Conservation (phyloP, 192 early-diverging fungal genomes). For the Podila epigama region DNA sequence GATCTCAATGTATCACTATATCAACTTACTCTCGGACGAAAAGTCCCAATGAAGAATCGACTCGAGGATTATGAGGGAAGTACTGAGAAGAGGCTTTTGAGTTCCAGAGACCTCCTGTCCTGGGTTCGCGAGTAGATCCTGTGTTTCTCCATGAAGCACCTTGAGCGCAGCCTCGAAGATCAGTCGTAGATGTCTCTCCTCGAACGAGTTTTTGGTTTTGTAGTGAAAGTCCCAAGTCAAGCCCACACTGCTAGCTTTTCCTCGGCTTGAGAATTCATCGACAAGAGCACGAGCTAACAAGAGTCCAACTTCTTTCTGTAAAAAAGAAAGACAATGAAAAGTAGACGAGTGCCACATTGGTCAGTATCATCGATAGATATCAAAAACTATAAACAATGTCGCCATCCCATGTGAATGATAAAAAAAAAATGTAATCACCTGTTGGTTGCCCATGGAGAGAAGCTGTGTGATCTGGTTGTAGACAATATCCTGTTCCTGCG, state of each 20-base stretch:
- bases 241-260: slow-evolving; percentile 65
- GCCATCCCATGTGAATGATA: neutral
- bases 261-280: slow-evolving; percentile 69
- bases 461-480: slow-evolving; percentile 59
- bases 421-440: slow-evolving; percentile 15
- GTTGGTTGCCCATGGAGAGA: slow-evolving; percentile 52
- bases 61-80: slow-evolving; percentile 38
- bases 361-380: neutral
- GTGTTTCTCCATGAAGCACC: slow-evolving; percentile 55
- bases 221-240: slow-evolving; percentile 73
- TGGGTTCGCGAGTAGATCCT: slow-evolving; percentile 22
- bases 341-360: neutral
- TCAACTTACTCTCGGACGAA: slow-evolving; percentile 34
- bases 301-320: slow-evolving; percentile 55
- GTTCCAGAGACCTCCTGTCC: slow-evolving; percentile 44
- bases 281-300: slow-evolving; percentile 59
- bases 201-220: slow-evolving; percentile 68
- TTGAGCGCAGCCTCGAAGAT: slow-evolving; percentile 62
- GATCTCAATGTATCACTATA: too few species aligned
- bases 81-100: slow-evolving; percentile 26
- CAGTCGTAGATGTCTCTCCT: slow-evolving; percentile 59
- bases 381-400: neutral
- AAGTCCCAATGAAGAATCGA: slow-evolving; percentile 49
- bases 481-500: slow-evolving; percentile 60
- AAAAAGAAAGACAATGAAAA: too few species aligned